Evolutionary conservation across 1,284 basidiomycete species (phyloP), one percentile per base, ranked within the genome.

Genomic region (Sporisorium sorghi): DNA sequence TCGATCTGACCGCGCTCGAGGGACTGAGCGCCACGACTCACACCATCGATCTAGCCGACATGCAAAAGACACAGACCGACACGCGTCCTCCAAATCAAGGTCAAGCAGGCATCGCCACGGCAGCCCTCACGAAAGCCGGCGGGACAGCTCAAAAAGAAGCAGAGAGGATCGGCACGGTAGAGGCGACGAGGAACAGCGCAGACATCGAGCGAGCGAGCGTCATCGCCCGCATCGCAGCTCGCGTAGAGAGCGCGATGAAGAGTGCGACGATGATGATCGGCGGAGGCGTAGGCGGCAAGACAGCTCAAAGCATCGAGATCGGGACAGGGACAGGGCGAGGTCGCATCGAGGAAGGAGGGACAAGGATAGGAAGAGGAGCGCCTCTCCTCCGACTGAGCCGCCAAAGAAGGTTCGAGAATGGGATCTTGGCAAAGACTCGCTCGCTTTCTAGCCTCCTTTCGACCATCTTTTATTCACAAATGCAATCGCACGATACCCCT

Each of bases 341-440:
- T 39, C 53, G 42, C 51, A 53, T 23, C 30, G 5, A 48, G 19
- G 23, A 12, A 19, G 12, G 15, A 19, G 15, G 6, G 12, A 46
- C 21, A 15, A 17, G 28, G 15, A 17, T 5, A 30, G 49, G 26
- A 42, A 57, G 6, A n/a, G 49, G 21, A 56, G 42, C 14, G 26
- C 37, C 19, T 49, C 46, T 15, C 58, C 56, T 0, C 19, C 28
- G 6, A 17, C 43, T n/a, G 8, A 30, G 9, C 50, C 58, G 10
- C 37, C 63, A 15, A 47, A 30, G 30, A 64, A 62, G 21, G 55
- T 66, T 3, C 57, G 68, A 32, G 64, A 76, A 19, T 72, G 68
- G 73, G 73, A 72, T 28, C 49, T 54, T 12, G 73, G 67, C 30
- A 75, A 75, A 28, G 46, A 43, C 1, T 63, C 50, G 21, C 49